Evolutionary conservation across 2,329 filamentous ascomycete species (phyloP), one percentile per base, ranked within the genome.

Genomic region (Aureobasidium melanogenum): DNA sequence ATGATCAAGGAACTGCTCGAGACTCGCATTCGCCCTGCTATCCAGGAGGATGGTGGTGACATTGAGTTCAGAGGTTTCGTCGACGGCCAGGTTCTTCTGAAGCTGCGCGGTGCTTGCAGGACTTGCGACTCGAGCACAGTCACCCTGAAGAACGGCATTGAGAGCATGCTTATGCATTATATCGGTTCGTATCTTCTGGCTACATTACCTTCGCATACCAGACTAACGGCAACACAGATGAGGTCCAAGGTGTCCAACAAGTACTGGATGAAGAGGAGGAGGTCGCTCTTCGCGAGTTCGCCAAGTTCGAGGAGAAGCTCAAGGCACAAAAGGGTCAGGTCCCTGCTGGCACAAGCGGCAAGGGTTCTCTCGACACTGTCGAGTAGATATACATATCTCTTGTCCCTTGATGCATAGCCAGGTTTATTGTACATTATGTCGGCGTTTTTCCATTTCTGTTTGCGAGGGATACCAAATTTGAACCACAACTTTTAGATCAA

Each of bases 1-100:
- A 97, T 97, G 94, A 97, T 99, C 77, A 96, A 97, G 78, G 94
- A 99, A 77, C 79, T 99, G 34, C 80, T 99, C 38, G 94, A 99
- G 76, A 99, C 94, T 28, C 83, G 94, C 64, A 96, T 99, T 70
- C 83, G 94, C 46, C 94, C 94, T 0, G 89, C 93, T 0, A 99
- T 99, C 65, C 94, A 97, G 74, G 94, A 97, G 73, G 94, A 99
- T 68, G 94, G 94, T 51, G 94, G 94, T 48, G 94, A 99, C 73
- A 97, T 99, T 70, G 94, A 99, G 74, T 95, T 93, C 73, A 82
- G 89, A 19, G 93, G 93, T 0, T 97, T 97, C 69, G 56, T 63
- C 3, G 83, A 91, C 67, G 94, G 94, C 0, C 83, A 88, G 64
- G 94, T 74, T 1, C 61, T 73, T 62, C 60, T 74, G 69, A 97